Percentiles rank a stretch among this genome's conserved stretches.
phyloP scores from a whole-genome alignment of 2,329 filamentous ascomycete species.

The Annulohypoxylon truncatum region DNA sequence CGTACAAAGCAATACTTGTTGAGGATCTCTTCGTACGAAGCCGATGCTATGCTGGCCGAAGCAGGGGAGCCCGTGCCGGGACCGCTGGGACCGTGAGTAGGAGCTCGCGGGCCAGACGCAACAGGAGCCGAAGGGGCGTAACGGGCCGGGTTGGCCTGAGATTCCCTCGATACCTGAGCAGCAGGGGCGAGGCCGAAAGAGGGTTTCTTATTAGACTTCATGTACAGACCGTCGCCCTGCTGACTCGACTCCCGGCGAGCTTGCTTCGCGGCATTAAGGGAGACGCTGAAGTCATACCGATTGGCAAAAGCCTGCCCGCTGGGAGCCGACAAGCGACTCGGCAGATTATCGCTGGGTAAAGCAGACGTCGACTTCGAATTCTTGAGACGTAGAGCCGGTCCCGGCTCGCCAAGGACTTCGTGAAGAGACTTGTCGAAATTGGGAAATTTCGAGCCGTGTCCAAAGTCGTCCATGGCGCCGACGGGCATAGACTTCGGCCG shows the following conservation, averaged over 20 bases:
- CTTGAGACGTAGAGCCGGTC: slow-evolving; percentile 74
- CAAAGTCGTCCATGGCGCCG: slow-evolving; percentile 77
- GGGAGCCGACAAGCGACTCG: slow-evolving; percentile 63
- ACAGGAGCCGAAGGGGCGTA: background rate
- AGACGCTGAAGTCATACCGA: slow-evolving; percentile 96
- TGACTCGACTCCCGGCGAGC: slow-evolving; percentile 74
- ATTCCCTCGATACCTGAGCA: slow-evolving; percentile 5
- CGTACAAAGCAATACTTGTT: slow-evolving; percentile 99
- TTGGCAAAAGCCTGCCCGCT: slow-evolving; percentile 85
- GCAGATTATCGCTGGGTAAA: slow-evolving; percentile 71
- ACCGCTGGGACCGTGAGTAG: slow-evolving; percentile 35
- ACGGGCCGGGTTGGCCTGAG: slow-evolving; percentile 6
- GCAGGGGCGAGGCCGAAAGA: slow-evolving; percentile 40
- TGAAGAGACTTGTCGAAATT: slow-evolving; percentile 70
- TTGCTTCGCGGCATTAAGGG: slow-evolving; percentile 83
- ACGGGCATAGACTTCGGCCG: slow-evolving; percentile 67
- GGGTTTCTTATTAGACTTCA: slow-evolving; percentile 62
- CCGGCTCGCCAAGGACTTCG: slow-evolving; percentile 73
- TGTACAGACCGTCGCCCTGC: slow-evolving; percentile 63
- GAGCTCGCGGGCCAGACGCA: background rate
- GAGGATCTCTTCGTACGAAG: slow-evolving; percentile 95
- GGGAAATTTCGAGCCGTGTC: slow-evolving; percentile 65
- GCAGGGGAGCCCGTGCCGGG: slow-evolving; percentile 64
- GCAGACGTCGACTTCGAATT: slow-evolving; percentile 71
- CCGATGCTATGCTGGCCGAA: slow-evolving; percentile 75